Evolutionary conservation across 2,329 filamentous ascomycete species (phyloP), one percentile per base, ranked within the genome.

Genomic region (Cercospora canescens): DNA sequence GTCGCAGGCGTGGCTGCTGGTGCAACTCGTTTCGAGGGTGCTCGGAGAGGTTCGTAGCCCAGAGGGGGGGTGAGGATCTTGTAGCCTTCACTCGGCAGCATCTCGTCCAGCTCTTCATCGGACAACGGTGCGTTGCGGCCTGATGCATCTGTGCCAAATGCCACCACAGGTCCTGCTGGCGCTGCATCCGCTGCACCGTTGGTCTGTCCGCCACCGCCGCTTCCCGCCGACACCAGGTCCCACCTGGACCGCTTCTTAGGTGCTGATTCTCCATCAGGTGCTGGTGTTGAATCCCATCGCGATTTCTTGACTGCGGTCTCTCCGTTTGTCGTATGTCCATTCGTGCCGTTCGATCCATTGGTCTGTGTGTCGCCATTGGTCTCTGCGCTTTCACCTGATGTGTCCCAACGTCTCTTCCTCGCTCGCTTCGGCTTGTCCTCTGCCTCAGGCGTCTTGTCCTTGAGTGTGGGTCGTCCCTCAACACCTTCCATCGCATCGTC

Each of bases 371-470:
- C 60, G 21, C 72, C 73, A 28, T 74, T 69, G 0, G 72, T 83
- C 41, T 34, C 68, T 26, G 65, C 61, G 11, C 62, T 26, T 6
- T 83, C 80, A 6, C 82, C 80, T 41, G 87, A 84, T 6, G 86
- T 89, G 79, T 97, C 94, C 95, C 95, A 99, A 79, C 95, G 88
- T 84, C 96, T 93, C 86, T 97, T 97, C 75, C 94, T 88, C 83
- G 73, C 90, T 87, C 57, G 86, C 54, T 89, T 90, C 67, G 87
- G 85, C 61, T 94, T 69, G 66, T 56, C 65, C 65, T 18, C 68
- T 69, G 68, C 77, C 72, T 60, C 63, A 8, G 65, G 65, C 4
- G 65, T 67, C 52, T 73, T 83, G 60, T 91, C 86, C 74, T 90
- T 89, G 66, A 98, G 85, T 6, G 88, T 93, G 28, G 94, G 87